Conservation (phyloP, 2,329 filamentous ascomycete species). For the Epichloe uncinata region DNA sequence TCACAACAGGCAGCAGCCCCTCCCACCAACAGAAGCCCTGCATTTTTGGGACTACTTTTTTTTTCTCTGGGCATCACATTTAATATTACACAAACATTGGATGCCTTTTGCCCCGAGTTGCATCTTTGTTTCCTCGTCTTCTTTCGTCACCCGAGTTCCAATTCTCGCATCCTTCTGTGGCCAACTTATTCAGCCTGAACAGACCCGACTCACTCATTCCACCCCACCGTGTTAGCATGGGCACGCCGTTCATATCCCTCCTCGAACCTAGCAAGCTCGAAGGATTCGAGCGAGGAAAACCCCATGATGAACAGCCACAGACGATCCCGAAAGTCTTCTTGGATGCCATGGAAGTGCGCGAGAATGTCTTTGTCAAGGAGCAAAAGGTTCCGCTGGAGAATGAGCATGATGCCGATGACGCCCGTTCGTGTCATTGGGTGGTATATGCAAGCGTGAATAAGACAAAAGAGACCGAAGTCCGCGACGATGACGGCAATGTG, state of each 20-base stretch:
- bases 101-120: background rate
- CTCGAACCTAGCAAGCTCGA: constrained; percentile 36
- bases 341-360: constrained; percentile 50
- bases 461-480: constrained; percentile 27
- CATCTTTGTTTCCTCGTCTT: background rate
- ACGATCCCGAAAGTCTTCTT: constrained; percentile 42
- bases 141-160: too few relatives aligned
- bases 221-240: constrained; percentile 21
- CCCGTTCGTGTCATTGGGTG: constrained; percentile 74
- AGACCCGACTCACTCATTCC: background rate
- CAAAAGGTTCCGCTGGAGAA: constrained; percentile 46
- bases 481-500: constrained; percentile 29
- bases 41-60: background rate
- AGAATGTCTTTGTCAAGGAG: constrained; percentile 47
- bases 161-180: background rate
- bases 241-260: constrained; percentile 35
- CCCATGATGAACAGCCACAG: constrained; percentile 29
- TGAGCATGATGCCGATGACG: constrained; percentile 73
- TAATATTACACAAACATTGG: too few relatives aligned
- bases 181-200: background rate
- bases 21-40: background rate
- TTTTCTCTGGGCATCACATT: background rate
- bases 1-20: background rate
- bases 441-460: constrained; percentile 56
- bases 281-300: constrained; percentile 28